Evolutionary conservation across 2,329 filamentous ascomycete species (phyloP).

Genomic region (Penicillium sp.): DNA sequence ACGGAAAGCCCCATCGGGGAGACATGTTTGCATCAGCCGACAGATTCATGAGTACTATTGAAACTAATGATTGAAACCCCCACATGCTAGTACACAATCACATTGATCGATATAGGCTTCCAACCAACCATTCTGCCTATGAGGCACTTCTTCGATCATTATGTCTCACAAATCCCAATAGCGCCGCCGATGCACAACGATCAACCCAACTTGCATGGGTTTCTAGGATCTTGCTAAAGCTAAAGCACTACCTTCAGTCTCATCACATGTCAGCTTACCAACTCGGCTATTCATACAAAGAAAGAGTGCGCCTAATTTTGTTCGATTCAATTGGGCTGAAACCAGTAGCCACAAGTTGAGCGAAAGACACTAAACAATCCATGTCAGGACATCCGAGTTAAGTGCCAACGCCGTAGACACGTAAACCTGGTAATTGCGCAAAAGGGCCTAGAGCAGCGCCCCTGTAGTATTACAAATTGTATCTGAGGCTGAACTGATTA

Average conservation of each 20-base stretch:
- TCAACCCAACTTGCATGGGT: slow-evolving; percentile 1
- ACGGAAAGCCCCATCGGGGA: neutral
- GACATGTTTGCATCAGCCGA: neutral
- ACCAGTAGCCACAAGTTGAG: neutral
- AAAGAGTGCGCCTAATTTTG: neutral
- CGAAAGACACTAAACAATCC: neutral
- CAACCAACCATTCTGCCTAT: neutral
- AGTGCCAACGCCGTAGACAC: neutral
- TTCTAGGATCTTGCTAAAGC: neutral
- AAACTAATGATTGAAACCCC: neutral
- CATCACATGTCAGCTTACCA: slow-evolving; percentile 17
- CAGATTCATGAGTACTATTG: neutral
- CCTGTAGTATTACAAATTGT: neutral
- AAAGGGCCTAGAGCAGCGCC: neutral
- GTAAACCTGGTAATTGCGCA: neutral
- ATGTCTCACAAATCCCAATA: slow-evolving; percentile 5
- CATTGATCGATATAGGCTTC: neutral
- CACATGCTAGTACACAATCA: neutral
- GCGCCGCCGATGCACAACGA: neutral
- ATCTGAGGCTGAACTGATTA: neutral
- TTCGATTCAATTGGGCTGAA: neutral
- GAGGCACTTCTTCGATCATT: slow-evolving; percentile 1
- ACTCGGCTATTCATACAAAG: neutral
- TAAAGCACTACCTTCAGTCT: neutral
- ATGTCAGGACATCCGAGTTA: neutral